Conservation (phyloP, 2,329 filamentous ascomycete species). For the Talaromyces rugulosus region DNA sequence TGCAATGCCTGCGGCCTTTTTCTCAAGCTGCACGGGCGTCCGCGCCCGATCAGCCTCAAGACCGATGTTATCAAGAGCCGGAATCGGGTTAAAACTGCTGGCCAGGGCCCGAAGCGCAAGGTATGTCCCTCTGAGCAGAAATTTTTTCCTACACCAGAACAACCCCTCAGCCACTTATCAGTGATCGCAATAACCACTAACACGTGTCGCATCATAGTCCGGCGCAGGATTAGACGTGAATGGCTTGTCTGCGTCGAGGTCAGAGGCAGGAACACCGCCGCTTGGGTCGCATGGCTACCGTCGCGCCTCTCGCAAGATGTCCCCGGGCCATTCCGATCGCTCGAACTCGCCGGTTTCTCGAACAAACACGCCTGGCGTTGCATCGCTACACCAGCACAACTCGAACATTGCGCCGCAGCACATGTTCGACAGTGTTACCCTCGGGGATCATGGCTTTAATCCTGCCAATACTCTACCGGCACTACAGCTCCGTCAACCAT, state of each 20-base stretch:
- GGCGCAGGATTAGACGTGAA: constrained; percentile 47
- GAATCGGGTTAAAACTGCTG: constrained; percentile 91
- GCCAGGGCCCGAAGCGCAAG: constrained; percentile 76
- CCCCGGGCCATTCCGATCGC: constrained; percentile 68
- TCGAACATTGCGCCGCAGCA: constrained; percentile 68
- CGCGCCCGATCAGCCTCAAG: constrained; percentile 92
- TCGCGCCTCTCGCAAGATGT: constrained; percentile 66
- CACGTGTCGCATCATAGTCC: constrained; percentile 29
- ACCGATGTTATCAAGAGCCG: constrained; percentile 99
- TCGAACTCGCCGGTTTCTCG: constrained; percentile 75
- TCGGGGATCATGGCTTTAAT: constrained; percentile 68
- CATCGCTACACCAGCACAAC: constrained; percentile 54
- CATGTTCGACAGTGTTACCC: constrained; percentile 67
- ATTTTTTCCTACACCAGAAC: constrained; percentile 19
- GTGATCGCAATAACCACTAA: constrained; percentile 22
- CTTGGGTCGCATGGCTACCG: constrained; percentile 56
- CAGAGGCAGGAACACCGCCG: constrained; percentile 54
- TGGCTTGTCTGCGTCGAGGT: constrained; percentile 55
- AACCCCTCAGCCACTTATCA: constrained; percentile 12
- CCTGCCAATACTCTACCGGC: constrained; percentile 45
- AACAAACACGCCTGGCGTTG: constrained; percentile 69
- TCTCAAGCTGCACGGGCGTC: constrained; percentile 89
- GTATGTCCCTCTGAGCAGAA: constrained; percentile 46
- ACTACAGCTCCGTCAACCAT: constrained; percentile 53
- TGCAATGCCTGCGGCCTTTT: constrained; percentile 99